A percentile compares a stretch with the other conserved stretches of the same genome.
These are phyloP conservation scores for Notholithocarpus densiflorus DNA, from an alignment of 306 rosid genomes.

Conservation along the genomic window DNA sequence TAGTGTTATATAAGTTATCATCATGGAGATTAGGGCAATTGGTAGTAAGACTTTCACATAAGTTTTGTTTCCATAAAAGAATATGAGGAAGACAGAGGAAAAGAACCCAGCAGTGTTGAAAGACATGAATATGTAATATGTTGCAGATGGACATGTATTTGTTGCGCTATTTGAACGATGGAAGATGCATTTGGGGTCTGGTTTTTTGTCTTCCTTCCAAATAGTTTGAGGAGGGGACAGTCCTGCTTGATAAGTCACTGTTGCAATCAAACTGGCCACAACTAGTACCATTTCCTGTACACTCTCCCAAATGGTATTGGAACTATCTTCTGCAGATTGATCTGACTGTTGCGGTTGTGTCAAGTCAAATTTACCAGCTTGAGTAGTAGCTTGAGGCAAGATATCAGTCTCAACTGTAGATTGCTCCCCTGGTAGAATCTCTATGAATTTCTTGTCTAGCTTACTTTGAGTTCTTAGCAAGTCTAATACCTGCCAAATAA, in stretches of 20 bases:
- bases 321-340: background rate
- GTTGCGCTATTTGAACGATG: background rate
- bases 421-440: slow-evolving; percentile 2
- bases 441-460: background rate
- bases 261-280: slow-evolving; percentile 11
- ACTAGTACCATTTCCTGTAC: slow-evolving; percentile 1
- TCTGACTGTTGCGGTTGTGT: background rate
- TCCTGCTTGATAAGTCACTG: background rate
- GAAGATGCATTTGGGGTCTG: background rate
- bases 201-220: too few species aligned
- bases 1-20: slow-evolving; percentile 7
- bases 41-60: slow-evolving; percentile 2
- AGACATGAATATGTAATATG: slow-evolving; percentile 15
- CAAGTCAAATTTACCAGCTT: background rate
- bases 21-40: slow-evolving; percentile 5
- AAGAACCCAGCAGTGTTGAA: slow-evolving; percentile 16
- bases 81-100: slow-evolving; percentile 1
- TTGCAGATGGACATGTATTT: background rate
- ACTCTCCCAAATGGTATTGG: background rate
- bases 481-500: background rate
- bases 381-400: background rate
- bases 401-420: background rate
- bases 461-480: background rate
- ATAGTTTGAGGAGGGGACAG: background rate
- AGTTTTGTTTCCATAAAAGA: slow-evolving; percentile 1